Evolutionary conservation across 2,329 filamentous ascomycete genomes (phyloP), one percentile per base, ranked within the genome.

Genomic region (Nectriaceae sp.): DNA sequence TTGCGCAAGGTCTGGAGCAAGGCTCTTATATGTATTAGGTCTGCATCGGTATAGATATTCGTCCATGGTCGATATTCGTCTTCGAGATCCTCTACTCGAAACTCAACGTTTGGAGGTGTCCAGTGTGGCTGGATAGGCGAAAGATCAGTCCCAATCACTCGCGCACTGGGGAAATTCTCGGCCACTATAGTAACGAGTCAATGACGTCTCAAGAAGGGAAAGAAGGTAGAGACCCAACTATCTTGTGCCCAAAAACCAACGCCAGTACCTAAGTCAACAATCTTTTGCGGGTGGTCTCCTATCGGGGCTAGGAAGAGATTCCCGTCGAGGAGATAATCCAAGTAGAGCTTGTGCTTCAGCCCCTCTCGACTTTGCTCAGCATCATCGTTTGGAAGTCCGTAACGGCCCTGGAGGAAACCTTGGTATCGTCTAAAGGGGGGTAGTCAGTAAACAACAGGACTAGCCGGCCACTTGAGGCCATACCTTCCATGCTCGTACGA

Each of bases 81-180:
- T 45, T 70, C 68, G 10, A 71, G 58, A 36, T 70, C 68, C 40
- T 71, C 68, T 18, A 70, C 66, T 16, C 73, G 56, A 75, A 71
- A 85, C 39, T 75, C 73, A 26, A 83, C 70, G 54, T 85, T 85
- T 11, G 79, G 77, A 3, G 82, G 81, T 5, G 81, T 75, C 62
- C 67, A 74, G 21, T 63, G 60, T 3, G 70, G 71, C 39, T 76
- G 72, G n/a, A 75, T 73, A 5, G 71, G 70, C 10, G 72, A 72
- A 11, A 76, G 63, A 54, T 76, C 72, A 24, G 69, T 68, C 31
- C 75, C 76, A 33, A 74, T 70, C n/a, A 77, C 68, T 29, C 67
- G 68, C 33, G 75, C 74, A 39, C 73, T 71, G 24, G 74, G 74
- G 36, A 69, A 75, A 24, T 60, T 63, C 46, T 77, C 74, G 39